phyloP scores from a whole-genome alignment of 139 green algal genomes.

The Coccomyxa sp. region DNA sequence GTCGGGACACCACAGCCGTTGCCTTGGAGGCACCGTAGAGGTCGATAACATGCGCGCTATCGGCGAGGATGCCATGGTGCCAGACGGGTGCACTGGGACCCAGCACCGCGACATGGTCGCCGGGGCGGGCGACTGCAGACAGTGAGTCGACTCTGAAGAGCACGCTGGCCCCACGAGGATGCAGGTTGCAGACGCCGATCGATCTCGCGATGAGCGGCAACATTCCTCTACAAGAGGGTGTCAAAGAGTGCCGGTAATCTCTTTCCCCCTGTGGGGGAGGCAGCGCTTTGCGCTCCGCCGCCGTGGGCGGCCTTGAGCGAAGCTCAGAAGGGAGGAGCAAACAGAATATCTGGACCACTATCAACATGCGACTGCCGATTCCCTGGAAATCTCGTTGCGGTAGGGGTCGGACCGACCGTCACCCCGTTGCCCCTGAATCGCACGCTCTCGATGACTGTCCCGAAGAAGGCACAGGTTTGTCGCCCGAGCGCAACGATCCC shows the following conservation, averaged over 20 bases:
- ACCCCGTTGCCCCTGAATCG: neutral
- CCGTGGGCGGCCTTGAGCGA: too few relatives aligned
- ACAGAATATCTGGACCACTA: neutral
- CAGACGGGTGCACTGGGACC: neutral
- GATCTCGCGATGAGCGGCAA: neutral
- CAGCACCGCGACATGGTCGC: neutral
- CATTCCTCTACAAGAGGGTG: neutral
- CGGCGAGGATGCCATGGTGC: neutral
- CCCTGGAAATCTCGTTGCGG: neutral
- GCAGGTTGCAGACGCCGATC: neutral
- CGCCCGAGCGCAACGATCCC: neutral
- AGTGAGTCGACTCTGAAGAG: neutral
- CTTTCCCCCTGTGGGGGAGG: too few relatives aligned
- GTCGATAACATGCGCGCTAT: neutral
- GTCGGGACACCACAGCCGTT: neutral
- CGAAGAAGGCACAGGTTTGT: neutral
- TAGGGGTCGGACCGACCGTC: neutral
- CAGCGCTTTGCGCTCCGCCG: too few relatives aligned
- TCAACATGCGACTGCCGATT: neutral
- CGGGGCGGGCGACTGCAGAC: neutral
- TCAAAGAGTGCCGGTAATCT: neutral
- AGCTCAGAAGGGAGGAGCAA: too few relatives aligned
- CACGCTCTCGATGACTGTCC: neutral
- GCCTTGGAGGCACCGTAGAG: neutral
- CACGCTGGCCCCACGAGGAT: neutral